These are phyloP conservation scores for Sphenostylis stenocarpa DNA, from an alignment of 306 rosid genomes.

Conservation along the genomic window DNA sequence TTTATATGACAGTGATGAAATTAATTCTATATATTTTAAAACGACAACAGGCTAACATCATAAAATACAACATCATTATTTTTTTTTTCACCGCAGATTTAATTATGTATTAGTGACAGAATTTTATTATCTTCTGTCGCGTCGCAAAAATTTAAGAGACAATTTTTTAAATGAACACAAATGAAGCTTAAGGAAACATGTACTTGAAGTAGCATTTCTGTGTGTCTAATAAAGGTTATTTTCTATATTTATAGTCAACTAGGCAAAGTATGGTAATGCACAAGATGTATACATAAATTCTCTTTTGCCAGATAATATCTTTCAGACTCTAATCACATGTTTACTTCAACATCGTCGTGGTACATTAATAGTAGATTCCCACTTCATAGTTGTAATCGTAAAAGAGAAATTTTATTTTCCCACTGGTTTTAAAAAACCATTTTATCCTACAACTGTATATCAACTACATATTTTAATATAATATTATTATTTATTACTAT, in stretches of 20 bases:
- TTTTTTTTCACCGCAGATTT: too few relatives aligned
- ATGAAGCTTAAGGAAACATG: not conserved
- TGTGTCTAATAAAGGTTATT: not conserved
- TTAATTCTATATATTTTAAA: too few relatives aligned
- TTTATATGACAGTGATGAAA: too few relatives aligned
- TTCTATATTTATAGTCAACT: slow-evolving; percentile 22
- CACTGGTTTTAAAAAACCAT: too few relatives aligned
- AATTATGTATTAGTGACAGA: too few relatives aligned
- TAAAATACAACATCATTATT: not conserved
- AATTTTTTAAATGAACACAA: not conserved
- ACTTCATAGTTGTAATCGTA: not conserved
- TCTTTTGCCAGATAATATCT: not conserved
- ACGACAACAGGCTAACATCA: too few relatives aligned
- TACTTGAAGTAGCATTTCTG: not conserved
- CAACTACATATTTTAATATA: too few relatives aligned
- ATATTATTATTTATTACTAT: too few relatives aligned
- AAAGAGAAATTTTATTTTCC: too few relatives aligned
- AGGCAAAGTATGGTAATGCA: not conserved
- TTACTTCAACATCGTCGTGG: not conserved
- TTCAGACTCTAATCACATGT: slow-evolving; percentile 17
- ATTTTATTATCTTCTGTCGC: too few relatives aligned
- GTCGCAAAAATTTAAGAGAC: too few relatives aligned
- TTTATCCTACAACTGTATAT: too few relatives aligned
- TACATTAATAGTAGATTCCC: not conserved
- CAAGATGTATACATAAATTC: not conserved